Conservation (phyloP, 169 alveolate species). For the Eimeria acervulina region DNA sequence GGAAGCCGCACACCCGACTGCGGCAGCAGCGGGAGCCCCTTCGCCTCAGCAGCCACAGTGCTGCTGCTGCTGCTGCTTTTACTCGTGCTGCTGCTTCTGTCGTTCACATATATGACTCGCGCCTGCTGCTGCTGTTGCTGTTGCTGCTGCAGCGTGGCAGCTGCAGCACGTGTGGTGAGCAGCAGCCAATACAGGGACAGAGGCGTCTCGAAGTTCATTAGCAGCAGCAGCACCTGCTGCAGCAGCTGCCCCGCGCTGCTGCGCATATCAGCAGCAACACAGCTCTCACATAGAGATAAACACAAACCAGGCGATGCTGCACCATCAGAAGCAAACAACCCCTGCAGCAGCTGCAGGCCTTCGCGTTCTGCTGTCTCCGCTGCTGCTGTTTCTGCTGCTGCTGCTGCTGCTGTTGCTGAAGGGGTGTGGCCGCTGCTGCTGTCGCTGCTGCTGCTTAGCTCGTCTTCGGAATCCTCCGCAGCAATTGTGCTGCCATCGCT, state of each 20-base stretch:
- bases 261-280: constrained; percentile 75
- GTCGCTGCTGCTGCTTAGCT: not conserved
- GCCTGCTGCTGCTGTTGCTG: constrained; percentile 21
- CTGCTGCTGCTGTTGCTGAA: not conserved
- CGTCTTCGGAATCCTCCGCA: not conserved
- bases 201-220: constrained; percentile 70
- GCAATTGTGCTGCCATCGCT: constrained; percentile 28
- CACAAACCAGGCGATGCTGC: constrained; percentile 54
- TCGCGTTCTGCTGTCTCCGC: not conserved
- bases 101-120: constrained; percentile 9
- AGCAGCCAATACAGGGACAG: constrained; percentile 77
- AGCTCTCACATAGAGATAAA: constrained; percentile 75
- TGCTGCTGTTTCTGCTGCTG: constrained; percentile 23
- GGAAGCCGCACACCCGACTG: constrained; percentile 45
- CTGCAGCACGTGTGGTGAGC: constrained; percentile 59
- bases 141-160: constrained; percentile 48
- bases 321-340: constrained; percentile 45
- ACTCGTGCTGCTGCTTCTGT: not conserved
- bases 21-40: constrained; percentile 66
- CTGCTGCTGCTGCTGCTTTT: constrained; percentile 7
- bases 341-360: constrained; percentile 37
- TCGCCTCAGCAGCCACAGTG: not conserved
- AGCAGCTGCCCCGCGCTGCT: constrained; percentile 77
- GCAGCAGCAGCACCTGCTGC: constrained; percentile 72
- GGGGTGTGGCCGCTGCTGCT: too few relatives aligned